phyloP scores from a whole-genome alignment of 108 stramenopile genomes.

The Schizochytrium sp. region DNA sequence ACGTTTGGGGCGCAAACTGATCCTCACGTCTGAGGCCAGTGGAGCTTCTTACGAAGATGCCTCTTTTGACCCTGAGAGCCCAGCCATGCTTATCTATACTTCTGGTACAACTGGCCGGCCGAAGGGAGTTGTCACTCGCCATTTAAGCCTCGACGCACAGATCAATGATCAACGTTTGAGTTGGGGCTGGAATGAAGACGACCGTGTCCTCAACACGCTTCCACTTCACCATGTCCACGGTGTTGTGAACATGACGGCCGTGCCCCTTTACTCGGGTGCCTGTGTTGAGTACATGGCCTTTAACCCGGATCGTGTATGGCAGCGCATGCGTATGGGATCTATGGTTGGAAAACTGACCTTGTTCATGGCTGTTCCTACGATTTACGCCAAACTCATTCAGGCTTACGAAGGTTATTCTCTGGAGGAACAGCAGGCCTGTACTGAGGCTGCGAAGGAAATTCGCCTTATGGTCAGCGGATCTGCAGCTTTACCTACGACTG shows the following conservation, averaged over 20 bases:
- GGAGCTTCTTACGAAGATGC: background rate
- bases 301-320: conserved; percentile 50
- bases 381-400: conserved; percentile 64
- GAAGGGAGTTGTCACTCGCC: conserved; percentile 67
- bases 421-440: conserved; percentile 27
- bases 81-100: conserved; percentile 65
- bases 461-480: conserved; percentile 69
- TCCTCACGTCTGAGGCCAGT: background rate
- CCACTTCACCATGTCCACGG: conserved; percentile 70
- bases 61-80: background rate
- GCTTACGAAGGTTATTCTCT: background rate
- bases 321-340: background rate
- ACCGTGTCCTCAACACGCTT: conserved; percentile 65
- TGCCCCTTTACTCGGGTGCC: conserved; percentile 62
- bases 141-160: conserved; percentile 20
- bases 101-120: conserved; percentile 68
- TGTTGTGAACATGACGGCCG: conserved; percentile 64
- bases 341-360: conserved; percentile 44
- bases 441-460: background rate
- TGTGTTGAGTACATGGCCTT: conserved; percentile 63
- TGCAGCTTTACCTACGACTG: conserved; percentile 63
- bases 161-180: conserved; percentile 31
- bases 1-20: background rate
- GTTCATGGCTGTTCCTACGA: conserved; percentile 70
- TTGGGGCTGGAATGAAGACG: conserved; percentile 62